Percentiles rank a stretch among this genome's conserved stretches.
Conservation (phyloP, 2,329 filamentous ascomycete species). For the Trichoderma aggressivum region DNA sequence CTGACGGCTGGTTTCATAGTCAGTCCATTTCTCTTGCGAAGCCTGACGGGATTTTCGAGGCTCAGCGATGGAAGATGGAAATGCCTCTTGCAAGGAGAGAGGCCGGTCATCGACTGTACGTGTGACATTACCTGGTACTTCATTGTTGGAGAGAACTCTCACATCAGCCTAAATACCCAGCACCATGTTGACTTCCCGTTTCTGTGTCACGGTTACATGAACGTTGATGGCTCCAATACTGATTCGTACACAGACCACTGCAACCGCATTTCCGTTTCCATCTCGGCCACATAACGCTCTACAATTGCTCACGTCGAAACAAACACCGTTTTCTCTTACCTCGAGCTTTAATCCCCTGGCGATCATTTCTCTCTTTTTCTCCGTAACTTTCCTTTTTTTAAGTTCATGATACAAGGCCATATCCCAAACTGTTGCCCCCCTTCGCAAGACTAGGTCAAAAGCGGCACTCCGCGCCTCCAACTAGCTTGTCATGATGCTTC, state of each 20-base stretch:
- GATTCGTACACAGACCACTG: not conserved
- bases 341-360: not conserved
- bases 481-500: slow-evolving; percentile 38
- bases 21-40: not conserved
- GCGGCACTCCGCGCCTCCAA: slow-evolving; percentile 17
- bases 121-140: not conserved
- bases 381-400: not conserved
- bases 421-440: not conserved
- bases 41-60: not conserved
- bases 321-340: not conserved
- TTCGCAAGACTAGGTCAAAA: slow-evolving; percentile 12
- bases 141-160: not conserved
- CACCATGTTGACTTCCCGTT: not conserved
- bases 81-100: not conserved
- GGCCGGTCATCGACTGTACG: not conserved
- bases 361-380: not conserved
- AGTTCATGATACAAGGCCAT: not conserved
- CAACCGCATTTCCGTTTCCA: not conserved
- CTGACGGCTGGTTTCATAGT: not conserved
- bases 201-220: not conserved
- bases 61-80: not conserved
- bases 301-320: not conserved
- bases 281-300: not conserved
- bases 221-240: not conserved
- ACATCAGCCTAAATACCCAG: slow-evolving; percentile 1